A percentile compares a stretch with the other conserved stretches of the same genome.
phyloP scores from a whole-genome alignment of 2,329 filamentous ascomycete genomes.

The Daldinia eschscholtzii region DNA sequence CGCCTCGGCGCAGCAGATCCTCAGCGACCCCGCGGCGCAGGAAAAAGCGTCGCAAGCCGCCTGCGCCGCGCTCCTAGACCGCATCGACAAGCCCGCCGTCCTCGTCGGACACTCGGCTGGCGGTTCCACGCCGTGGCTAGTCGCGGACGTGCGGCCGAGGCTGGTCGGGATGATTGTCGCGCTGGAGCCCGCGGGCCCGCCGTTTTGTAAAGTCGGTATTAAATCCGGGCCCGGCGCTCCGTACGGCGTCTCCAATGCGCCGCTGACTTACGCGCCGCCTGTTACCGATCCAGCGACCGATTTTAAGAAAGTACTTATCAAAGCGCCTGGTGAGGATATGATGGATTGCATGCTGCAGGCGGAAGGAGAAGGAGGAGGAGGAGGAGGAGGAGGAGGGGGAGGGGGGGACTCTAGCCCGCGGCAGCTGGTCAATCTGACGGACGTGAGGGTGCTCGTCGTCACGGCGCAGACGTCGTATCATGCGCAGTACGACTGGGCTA shows the following conservation, averaged over 20 bases:
- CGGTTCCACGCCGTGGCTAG: conserved; percentile 57
- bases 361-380: conserved; percentile 47
- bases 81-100: conserved; percentile 57
- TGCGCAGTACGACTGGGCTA: conserved; percentile 60
- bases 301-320: conserved; percentile 51
- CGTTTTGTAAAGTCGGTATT: conserved; percentile 59
- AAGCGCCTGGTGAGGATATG: conserved; percentile 42
- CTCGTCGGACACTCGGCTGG: conserved; percentile 62
- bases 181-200: conserved; percentile 62
- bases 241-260: conserved; percentile 64
- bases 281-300: conserved; percentile 55
- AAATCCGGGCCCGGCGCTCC: conserved; percentile 52
- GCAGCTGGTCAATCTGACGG: conserved; percentile 54
- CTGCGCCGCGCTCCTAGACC: conserved; percentile 59
- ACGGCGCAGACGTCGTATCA: conserved; percentile 61
- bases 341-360: conserved; percentile 55
- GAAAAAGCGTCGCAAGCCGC: conserved; percentile 56
- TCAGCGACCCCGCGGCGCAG: conserved; percentile 52
- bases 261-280: conserved; percentile 61
- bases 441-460: conserved; percentile 55
- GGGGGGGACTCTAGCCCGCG: conserved; percentile 47
- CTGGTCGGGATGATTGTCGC: conserved; percentile 58
- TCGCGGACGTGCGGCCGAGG: conserved; percentile 57
- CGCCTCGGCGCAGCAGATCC: conserved; percentile 56
- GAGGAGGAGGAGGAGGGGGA: no score